A percentile compares a stretch with the other conserved stretches of the same genome.
Evolutionary conservation across 2,329 filamentous ascomycete species (phyloP).

Genomic region (Periconia sp.): DNA sequence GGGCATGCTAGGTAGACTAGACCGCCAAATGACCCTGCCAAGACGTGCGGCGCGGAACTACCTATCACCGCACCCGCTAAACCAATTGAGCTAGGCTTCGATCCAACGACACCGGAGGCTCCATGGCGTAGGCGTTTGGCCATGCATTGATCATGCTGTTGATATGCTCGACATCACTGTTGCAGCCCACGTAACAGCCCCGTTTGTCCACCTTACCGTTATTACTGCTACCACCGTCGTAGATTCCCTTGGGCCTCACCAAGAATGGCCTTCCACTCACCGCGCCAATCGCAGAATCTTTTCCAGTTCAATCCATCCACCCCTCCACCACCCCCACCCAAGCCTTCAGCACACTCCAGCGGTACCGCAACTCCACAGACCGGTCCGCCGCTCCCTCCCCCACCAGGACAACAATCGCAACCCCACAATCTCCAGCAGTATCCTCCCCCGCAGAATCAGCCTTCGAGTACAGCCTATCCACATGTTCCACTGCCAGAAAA

Average conservation of each 20-base stretch:
- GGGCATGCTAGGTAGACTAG: too few species aligned
- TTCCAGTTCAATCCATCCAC: conserved; percentile 48
- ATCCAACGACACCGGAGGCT: too few species aligned
- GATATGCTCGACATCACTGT: not conserved
- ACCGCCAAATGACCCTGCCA: not conserved
- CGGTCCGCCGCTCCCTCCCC: conserved; percentile 49
- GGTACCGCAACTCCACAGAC: conserved; percentile 44
- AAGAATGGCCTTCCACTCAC: conserved; percentile 42
- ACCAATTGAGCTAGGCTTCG: not conserved
- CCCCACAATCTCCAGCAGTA: conserved; percentile 21
- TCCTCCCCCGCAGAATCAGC: conserved; percentile 15
- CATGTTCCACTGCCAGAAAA: conserved; percentile 49
- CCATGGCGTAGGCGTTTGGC: too few species aligned
- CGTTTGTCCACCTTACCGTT: not conserved
- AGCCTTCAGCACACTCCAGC: conserved; percentile 45
- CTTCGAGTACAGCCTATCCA: conserved; percentile 19
- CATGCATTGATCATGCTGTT: not conserved
- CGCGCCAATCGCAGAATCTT: conserved; percentile 40
- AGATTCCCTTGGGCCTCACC: too few species aligned
- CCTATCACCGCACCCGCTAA: not conserved
- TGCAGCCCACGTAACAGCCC: not conserved
- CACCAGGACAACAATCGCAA: conserved; percentile 38
- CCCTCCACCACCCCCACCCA: conserved; percentile 52
- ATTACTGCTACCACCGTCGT: not conserved
- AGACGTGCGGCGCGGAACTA: conserved; percentile 3